phyloP scores from a whole-genome alignment of 805 yeast genomes.

The Starmerella stigmatis region DNA sequence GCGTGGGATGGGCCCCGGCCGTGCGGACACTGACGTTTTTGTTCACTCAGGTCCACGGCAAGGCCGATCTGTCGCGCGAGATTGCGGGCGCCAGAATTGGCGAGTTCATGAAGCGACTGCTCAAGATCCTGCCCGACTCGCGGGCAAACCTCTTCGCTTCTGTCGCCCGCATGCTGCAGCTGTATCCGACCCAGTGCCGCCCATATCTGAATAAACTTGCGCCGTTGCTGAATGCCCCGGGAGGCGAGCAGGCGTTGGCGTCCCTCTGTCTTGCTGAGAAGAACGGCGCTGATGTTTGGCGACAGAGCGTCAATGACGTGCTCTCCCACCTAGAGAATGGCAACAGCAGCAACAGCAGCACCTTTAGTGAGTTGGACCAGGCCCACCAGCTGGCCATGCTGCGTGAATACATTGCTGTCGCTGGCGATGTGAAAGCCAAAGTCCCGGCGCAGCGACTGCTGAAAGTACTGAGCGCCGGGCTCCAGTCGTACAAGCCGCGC shows the following conservation, averaged over 20 bases:
- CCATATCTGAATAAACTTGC: constrained; percentile 19
- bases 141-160: constrained; percentile 3
- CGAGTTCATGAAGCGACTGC: constrained; percentile 39
- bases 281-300: constrained; percentile 18
- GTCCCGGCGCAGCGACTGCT: constrained; percentile 14
- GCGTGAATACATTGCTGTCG: constrained; percentile 8
- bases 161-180: constrained; percentile 10
- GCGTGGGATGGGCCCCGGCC: constrained; percentile 28
- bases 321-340: background rate
- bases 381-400: constrained; percentile 1
- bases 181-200: constrained; percentile 24
- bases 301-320: background rate
- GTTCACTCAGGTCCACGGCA: constrained; percentile 42
- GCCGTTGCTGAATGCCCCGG: constrained; percentile 1
- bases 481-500: constrained; percentile 10
- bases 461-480: background rate
- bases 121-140: constrained; percentile 15
- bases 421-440: constrained; percentile 9
- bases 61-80: constrained; percentile 76
- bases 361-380: background rate
- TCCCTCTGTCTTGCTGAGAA: constrained; percentile 19
- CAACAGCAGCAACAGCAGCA: background rate
- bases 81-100: constrained; percentile 69
- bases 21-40: constrained; percentile 26
- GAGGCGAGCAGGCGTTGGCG: constrained; percentile 14